These are phyloP conservation scores for Polyporus tsugae DNA, from an alignment of 1,284 basidiomycete species.

Conservation along the genomic window DNA sequence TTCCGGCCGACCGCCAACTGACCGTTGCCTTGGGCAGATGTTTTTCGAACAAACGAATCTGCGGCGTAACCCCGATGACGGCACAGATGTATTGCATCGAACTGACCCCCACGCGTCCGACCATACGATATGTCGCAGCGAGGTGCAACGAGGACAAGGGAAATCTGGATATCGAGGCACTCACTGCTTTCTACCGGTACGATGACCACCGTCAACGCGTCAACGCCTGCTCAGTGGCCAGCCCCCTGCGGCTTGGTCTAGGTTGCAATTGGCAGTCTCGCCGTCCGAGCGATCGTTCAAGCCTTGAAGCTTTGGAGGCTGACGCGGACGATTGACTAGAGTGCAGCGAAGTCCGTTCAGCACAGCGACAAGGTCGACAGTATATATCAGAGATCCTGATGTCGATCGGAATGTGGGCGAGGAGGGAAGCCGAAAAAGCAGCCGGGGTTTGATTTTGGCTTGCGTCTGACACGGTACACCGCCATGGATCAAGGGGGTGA, in stretches of 20 bases:
- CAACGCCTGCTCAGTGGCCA: background rate
- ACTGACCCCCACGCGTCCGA: background rate
- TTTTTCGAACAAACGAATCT: background rate
- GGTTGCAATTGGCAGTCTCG: background rate
- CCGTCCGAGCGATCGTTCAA: background rate
- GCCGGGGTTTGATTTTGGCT: constrained; percentile 3
- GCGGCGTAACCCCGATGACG: background rate
- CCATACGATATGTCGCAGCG: background rate
- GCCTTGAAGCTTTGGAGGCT: background rate
- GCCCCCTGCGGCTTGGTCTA: background rate
- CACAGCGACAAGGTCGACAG: background rate
- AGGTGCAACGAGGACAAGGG: background rate
- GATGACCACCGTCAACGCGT: background rate
- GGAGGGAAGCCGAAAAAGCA: background rate
- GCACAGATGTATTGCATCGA: background rate
- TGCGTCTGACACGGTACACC: background rate
- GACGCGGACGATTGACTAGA: background rate
- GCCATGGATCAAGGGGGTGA: background rate
- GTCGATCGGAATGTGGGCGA: background rate
- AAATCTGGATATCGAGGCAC: background rate
- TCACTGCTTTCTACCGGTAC: background rate
- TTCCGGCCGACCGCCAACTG: background rate
- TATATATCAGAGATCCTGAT: background rate
- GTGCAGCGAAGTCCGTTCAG: background rate
- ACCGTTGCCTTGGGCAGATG: background rate